Conservation (phyloP, 768 basidiomycete genomes). For the Leccinum subgranulosum region DNA sequence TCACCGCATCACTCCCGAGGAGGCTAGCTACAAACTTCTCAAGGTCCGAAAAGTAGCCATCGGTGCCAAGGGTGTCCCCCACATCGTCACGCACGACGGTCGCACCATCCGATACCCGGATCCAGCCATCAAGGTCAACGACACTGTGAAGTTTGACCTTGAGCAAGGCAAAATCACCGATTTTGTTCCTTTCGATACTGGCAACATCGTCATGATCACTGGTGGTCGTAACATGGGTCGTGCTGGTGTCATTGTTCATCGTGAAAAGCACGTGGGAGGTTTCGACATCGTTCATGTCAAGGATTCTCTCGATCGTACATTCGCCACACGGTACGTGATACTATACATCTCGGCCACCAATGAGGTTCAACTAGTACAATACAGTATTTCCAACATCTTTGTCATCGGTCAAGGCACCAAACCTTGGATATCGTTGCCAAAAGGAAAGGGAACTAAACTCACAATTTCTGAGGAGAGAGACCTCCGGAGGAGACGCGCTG, state of each 20-base stretch:
- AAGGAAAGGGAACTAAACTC: constrained; percentile 97
- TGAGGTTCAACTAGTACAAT: neutral
- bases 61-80: constrained; percentile 91
- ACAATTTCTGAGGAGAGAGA: constrained; percentile 97
- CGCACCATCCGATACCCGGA: constrained; percentile 99
- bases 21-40: constrained; percentile 94
- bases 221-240: constrained; percentile 99
- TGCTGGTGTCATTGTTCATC: constrained; percentile 92
- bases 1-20: constrained; percentile 98
- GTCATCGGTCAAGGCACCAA: constrained; percentile 95
- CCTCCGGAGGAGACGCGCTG: constrained; percentile 78
- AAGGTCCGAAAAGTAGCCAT: constrained; percentile 91
- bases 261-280: constrained; percentile 96
- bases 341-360: neutral
- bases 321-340: constrained; percentile 85
- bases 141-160: constrained; percentile 96
- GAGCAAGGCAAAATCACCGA: constrained; percentile 92
- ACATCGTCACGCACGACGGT: constrained; percentile 98
- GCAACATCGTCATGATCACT: constrained; percentile 96
- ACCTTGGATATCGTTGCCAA: constrained; percentile 95
- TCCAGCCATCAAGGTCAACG: constrained; percentile 91
- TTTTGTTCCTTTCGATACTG: constrained; percentile 94
- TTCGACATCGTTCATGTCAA: constrained; percentile 99
- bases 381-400: constrained; percentile 94
- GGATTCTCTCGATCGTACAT: constrained; percentile 92